Base-by-base conservation (phyloP, 257 asterid genomes). In the Salvia splendens region DNA sequence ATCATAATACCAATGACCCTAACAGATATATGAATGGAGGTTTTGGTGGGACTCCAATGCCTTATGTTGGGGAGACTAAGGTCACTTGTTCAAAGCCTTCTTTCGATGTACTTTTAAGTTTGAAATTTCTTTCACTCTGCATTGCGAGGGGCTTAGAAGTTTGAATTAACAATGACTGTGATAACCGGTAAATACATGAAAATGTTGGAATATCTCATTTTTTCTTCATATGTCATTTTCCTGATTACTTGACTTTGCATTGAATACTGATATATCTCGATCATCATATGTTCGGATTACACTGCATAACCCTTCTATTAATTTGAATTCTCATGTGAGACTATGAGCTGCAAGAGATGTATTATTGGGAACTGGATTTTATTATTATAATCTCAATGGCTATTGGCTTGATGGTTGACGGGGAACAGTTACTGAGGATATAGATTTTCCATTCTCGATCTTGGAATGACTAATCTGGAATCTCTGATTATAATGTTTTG, bases 1-100 rank as follows among this genome's bases (percentile, higher is more conserved):
- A 84, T 52, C 73, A 36, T 64, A 72, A 70, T 76, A 67, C 70
- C 56, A 76, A 79, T 58, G 95, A 87, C 74, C 86, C 88, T 68
- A 83, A 89, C 48, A 83, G 75, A 74, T 75, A 85, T 75, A 48
- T 82, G 17, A 75, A 78, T 65, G 45, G 45, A 40, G 95, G 89
- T 53, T 81, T 70, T 83, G 89, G 96, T 61, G 92, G 89, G 77
- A 83, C 97, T 78, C 94, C 96, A 42, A 87, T 94, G 99, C 98
- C 95, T 17, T 85, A 77, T 70, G 75, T 89, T 67, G 99, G 96
- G 70, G 95, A 91, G 78, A 87, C 98, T 48, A 87, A 91, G 93
- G 99, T 89, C 61, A 58, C 46, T 71, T 56, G 28, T 30, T 53
- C 69, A 32, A 45, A 51, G 38, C 48, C 66, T 68, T 73, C 30